Percentiles rank a stretch among this genome's conserved stretches.
Conservation (phyloP, 2,329 filamentous ascomycete species). For the Metarhizium album region DNA sequence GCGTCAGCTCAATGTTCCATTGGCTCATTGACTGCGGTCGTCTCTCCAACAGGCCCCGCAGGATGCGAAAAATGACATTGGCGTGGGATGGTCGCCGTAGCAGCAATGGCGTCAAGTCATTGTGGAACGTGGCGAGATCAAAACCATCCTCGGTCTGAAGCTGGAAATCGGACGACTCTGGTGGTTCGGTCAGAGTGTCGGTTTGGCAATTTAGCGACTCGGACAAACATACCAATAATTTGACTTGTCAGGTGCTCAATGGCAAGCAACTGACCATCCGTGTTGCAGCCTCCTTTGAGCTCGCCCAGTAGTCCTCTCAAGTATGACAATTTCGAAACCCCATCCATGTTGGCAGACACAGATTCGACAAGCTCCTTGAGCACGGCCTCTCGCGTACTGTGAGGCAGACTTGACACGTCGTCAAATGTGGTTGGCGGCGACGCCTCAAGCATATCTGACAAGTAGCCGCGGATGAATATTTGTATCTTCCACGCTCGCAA, state of each 20-base stretch:
- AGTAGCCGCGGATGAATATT: slow-evolving; percentile 30
- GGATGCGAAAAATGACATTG: slow-evolving; percentile 28
- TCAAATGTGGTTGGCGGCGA: slow-evolving; percentile 24
- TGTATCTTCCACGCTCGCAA: slow-evolving; percentile 35
- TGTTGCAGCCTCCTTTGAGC: slow-evolving; percentile 18
- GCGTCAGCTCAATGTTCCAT: slow-evolving; percentile 45
- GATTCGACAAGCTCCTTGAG: slow-evolving; percentile 21
- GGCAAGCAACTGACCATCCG: slow-evolving; percentile 32
- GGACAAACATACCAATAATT: slow-evolving; percentile 24
- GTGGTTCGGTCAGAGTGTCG: slow-evolving; percentile 9
- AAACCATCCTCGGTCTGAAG: slow-evolving; percentile 18
- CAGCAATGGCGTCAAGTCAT: slow-evolving; percentile 27
- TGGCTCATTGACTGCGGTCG: slow-evolving; percentile 41
- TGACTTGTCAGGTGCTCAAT: slow-evolving; percentile 31
- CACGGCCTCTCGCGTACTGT: slow-evolving; percentile 19
- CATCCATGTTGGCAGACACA: slow-evolving; percentile 22
- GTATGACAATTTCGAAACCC: slow-evolving; percentile 25
- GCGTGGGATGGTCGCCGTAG: slow-evolving; percentile 22
- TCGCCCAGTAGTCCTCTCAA: slow-evolving; percentile 25
- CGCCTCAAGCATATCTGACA: slow-evolving; percentile 20
- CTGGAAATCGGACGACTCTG: slow-evolving; percentile 20
- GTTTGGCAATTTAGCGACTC: neutral
- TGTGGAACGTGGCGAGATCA: slow-evolving; percentile 31
- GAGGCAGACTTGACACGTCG: slow-evolving; percentile 17
- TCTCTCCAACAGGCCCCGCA: slow-evolving; percentile 38